Evolutionary conservation across 257 asterid genomes (phyloP), one percentile per base, ranked within the genome.

Genomic region (Rehmannia glutinosa): DNA sequence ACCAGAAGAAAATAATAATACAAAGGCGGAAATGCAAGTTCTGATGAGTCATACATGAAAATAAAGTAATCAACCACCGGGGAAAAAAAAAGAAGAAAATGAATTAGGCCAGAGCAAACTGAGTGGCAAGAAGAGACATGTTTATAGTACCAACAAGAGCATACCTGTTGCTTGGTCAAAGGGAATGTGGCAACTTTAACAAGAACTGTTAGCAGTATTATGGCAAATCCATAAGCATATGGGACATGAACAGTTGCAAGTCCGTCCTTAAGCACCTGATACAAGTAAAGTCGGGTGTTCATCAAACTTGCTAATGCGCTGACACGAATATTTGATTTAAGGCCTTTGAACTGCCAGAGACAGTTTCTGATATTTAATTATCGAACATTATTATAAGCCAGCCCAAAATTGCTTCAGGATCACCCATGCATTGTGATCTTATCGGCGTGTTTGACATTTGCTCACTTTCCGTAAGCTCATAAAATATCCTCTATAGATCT

Each of bases 81-180:
- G 7, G 7, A 70, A 17, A 57, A 42, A 16, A 9, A n/a, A 4
- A 17, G 23, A 53, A 52, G 21, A 23, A 7, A 55, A 33, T 3
- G 27, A 21, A 57, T 11, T 16, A 63, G 63, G 60, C 33, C 7
- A 71, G 66, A 68, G 35, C 0, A 42, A 76, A 53, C 67, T 59
- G 24, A 35, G 62, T 28, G 49, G 60, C 71, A 67, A 47, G 6
- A 49, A 25, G 28, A 68, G 39, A 60, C 69, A 59, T 15, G 39
- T 28, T 57, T 46, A 35, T 43, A 59, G 15, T 35, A 46, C 43
- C 66, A 72, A 19, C 49, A 77, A 62, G 58, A 53, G 51, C 52
- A 80, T 79, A 94, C 99, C 99, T 94, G 99, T 71, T 88, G 91
- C 87, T 91, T 94, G 66, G 98, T 94, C 90, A 94, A 82, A 38